A percentile compares a stretch with the other conserved stretches of the same genome.
phyloP scores from a whole-genome alignment of 2,329 filamentous ascomycete species.

The Colletotrichum zoysiae region DNA sequence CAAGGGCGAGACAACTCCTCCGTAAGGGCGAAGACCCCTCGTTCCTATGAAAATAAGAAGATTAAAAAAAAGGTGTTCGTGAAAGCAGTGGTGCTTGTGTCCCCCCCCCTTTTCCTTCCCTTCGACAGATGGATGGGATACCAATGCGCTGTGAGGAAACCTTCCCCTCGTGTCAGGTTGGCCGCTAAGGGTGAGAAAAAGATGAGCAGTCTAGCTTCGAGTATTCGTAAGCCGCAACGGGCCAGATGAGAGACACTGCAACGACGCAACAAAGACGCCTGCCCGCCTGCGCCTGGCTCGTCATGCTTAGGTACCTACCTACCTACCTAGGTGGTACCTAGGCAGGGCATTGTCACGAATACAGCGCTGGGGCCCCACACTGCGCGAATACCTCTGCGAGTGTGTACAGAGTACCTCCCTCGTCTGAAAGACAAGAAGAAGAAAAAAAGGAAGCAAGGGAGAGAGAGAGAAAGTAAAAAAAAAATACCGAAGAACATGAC shows the following conservation, averaged over 20 bases:
- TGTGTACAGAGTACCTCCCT: background rate
- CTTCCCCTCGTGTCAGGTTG: conserved; percentile 8
- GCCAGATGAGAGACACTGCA: conserved; percentile 4
- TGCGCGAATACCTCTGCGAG: conserved; percentile 21
- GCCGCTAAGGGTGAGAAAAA: background rate
- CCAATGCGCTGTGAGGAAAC: conserved; percentile 25
- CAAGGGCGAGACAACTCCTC: background rate
- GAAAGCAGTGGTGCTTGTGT: background rate
- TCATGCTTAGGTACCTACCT: too few relatives aligned
- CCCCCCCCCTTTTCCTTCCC: too few relatives aligned
- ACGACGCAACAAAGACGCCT: background rate
- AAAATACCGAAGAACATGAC: background rate
- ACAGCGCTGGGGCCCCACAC: conserved; percentile 31
- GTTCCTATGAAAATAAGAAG: background rate
- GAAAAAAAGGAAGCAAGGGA: too few relatives aligned
- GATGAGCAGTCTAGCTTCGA: background rate
- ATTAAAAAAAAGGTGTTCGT: background rate
- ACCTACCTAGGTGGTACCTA: too few relatives aligned
- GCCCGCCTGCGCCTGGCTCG: conserved; percentile 20
- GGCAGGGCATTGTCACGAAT: conserved; percentile 39
- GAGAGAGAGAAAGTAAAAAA: too few relatives aligned
- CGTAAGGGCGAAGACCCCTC: too few relatives aligned
- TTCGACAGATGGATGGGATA: conserved; percentile 11
- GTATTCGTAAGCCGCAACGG: conserved; percentile 12
- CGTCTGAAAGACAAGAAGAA: background rate